phyloP scores from a whole-genome alignment of 192 early-diverging fungal genomes.

The Coemansia sp. region DNA sequence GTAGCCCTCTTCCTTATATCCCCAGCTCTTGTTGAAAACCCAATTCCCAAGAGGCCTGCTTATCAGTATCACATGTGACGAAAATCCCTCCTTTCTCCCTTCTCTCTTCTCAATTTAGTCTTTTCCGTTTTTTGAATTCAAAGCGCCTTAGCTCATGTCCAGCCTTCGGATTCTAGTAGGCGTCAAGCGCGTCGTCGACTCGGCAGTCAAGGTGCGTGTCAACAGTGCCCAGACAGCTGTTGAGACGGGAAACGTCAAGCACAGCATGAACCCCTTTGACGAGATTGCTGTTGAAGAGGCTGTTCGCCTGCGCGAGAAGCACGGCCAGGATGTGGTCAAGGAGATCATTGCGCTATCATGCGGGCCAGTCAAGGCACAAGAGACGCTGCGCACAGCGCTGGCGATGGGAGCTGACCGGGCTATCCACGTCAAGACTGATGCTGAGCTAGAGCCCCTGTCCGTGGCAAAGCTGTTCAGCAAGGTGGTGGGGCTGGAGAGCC shows the following conservation, averaged over 20 bases:
- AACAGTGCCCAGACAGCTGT: slow-evolving; percentile 81
- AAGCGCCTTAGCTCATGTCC: slow-evolving; percentile 22
- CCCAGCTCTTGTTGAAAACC: too few relatives aligned
- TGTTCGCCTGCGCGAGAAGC: slow-evolving; percentile 84
- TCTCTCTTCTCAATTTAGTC: neutral
- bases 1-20: too few relatives aligned
- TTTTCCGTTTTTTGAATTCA: neutral
- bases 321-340: slow-evolving; percentile 56
- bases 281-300: slow-evolving; percentile 99
- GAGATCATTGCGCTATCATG: slow-evolving; percentile 89
- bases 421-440: slow-evolving; percentile 84
- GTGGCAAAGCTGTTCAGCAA: slow-evolving; percentile 95
- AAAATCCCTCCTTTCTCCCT: neutral
- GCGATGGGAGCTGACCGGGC: slow-evolving; percentile 98
- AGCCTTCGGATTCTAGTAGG: slow-evolving; percentile 81
- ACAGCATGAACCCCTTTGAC: slow-evolving; percentile 99
- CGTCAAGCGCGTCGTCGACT: slow-evolving; percentile 97
- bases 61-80: neutral
- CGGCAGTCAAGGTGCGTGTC: slow-evolving; percentile 97
- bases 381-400: slow-evolving; percentile 91
- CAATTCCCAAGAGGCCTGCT: too few relatives aligned
- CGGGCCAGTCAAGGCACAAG: slow-evolving; percentile 84
- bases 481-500: slow-evolving; percentile 83
- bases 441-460: slow-evolving; percentile 77
- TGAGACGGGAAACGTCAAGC: slow-evolving; percentile 90